Evolutionary conservation across 306 rosid genomes (phyloP), one percentile per base, ranked within the genome.

Genomic region (Mimosa pudica): DNA sequence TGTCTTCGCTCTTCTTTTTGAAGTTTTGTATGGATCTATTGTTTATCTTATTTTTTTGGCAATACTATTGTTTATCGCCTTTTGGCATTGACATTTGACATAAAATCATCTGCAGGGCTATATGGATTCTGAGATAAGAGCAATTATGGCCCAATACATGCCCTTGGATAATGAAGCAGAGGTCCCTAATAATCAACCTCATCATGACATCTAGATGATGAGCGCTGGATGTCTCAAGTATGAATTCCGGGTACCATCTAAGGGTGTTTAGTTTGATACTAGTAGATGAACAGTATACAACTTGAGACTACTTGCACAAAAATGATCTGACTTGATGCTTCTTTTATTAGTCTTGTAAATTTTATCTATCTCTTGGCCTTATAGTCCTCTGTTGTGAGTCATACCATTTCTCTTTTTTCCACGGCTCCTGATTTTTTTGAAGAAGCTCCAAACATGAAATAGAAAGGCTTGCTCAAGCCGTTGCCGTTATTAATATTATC

Each of bases 71-170:
- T 8, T 16, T 20, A 45, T 76, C 36, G 61, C 24, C 38, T 62
- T 75, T 75, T 5, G 64, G n/a, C 64, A 35, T 68, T 81, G 55
- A 36, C 58, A 30, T 62, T 48, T 7, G 0, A 67, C 42, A 68
- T 70, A 17, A 46, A 73, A 20, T 20, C 57, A 69, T 82, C 10
- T 77, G 92, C 97, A 94, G 98, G 87, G 90, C 77, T 91, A 91
- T 77, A 94, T 91, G 97, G 97, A 94, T 86, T 87, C 93, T 11
- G 97, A 94, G 90, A 94, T 92, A 63, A 85, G 97, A 78, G 98
- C 97, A 48, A 92, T 94, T 67, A 92, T 94, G 98, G 97, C 98
- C 5, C 98, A 94, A 86, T 94, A 94, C 90, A 94, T 94, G 98
- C 98, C 98, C 2, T 88, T 92, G 97, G 98, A 92, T 80, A 91